Conservation (phyloP, 805 yeast species). For the Candida ulmi region DNA sequence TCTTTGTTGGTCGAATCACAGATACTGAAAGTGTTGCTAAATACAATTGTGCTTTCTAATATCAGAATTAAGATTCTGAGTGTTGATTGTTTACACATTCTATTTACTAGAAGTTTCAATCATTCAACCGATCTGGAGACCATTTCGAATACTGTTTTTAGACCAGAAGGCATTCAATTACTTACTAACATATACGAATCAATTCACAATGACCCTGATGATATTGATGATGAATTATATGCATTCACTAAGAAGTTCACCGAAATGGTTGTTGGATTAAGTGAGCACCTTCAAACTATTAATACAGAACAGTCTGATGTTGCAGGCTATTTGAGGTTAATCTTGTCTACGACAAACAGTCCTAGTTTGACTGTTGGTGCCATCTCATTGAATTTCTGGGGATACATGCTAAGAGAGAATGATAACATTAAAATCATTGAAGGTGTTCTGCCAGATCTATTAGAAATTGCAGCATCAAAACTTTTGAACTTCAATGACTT, state of each 20-base stretch:
- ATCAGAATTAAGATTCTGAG: constrained; percentile 74
- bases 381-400: constrained; percentile 90
- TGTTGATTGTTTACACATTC: constrained; percentile 83
- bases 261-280: constrained; percentile 84
- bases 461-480: constrained; percentile 74
- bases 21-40: constrained; percentile 57
- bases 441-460: constrained; percentile 54
- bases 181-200: constrained; percentile 57
- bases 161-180: constrained; percentile 65
- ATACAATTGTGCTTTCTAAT: constrained; percentile 51
- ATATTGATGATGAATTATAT: constrained; percentile 74
- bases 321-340: constrained; percentile 62
- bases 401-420: constrained; percentile 78
- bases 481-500: constrained; percentile 67
- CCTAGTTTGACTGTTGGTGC: constrained; percentile 89
- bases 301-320: constrained; percentile 50
- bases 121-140: constrained; percentile 64
- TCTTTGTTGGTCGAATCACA: constrained; percentile 62
- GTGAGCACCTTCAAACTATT: constrained; percentile 63
- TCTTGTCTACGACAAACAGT: constrained; percentile 75
- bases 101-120: constrained; percentile 74
- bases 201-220: constrained; percentile 53
- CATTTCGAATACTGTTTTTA: constrained; percentile 74
- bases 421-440: constrained; percentile 48
- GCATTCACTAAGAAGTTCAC: constrained; percentile 84